Conservation (phyloP, 495 filamentous ascomycete species). For the Xylaria curta region DNA sequence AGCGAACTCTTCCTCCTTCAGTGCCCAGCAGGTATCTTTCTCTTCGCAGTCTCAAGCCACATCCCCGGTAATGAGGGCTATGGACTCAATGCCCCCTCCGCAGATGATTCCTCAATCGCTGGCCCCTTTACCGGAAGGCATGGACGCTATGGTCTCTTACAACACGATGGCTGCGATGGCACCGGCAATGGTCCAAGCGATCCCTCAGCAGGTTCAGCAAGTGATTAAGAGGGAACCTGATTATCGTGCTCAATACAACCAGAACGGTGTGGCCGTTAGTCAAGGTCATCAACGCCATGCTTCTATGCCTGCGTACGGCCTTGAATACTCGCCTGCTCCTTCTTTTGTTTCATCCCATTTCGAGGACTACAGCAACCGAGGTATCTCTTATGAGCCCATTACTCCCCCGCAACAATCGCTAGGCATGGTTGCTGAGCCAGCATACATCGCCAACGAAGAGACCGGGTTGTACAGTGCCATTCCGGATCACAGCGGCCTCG, state of each 20-base stretch:
- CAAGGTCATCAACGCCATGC: constrained; percentile 88
- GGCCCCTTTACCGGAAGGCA: constrained; percentile 80
- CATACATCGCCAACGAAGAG: constrained; percentile 97
- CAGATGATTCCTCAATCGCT: constrained; percentile 86
- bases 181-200: constrained; percentile 62
- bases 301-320: constrained; percentile 90
- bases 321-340: constrained; percentile 97
- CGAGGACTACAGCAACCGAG: constrained; percentile 96
- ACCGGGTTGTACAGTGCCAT: constrained; percentile 94
- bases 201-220: constrained; percentile 69
- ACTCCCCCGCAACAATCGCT: constrained; percentile 91
- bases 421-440: constrained; percentile 80
- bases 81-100: constrained; percentile 71
- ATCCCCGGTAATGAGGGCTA: constrained; percentile 88
- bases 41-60: constrained; percentile 65
- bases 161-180: constrained; percentile 64
- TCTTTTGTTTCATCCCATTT: constrained; percentile 97
- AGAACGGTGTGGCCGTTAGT: constrained; percentile 83
- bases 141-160: constrained; percentile 77
- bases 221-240: constrained; percentile 86
- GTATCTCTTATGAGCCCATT: constrained; percentile 93
- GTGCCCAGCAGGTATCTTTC: constrained; percentile 80
- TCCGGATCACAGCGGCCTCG: constrained; percentile 71
- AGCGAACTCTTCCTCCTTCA: constrained; percentile 95
- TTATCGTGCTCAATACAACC: constrained; percentile 83